Percentiles rank a stretch among this genome's conserved stretches.
These are phyloP conservation scores for Rosellinia necatrix DNA, from an alignment of 2,329 filamentous ascomycete species.

Conservation along the genomic window DNA sequence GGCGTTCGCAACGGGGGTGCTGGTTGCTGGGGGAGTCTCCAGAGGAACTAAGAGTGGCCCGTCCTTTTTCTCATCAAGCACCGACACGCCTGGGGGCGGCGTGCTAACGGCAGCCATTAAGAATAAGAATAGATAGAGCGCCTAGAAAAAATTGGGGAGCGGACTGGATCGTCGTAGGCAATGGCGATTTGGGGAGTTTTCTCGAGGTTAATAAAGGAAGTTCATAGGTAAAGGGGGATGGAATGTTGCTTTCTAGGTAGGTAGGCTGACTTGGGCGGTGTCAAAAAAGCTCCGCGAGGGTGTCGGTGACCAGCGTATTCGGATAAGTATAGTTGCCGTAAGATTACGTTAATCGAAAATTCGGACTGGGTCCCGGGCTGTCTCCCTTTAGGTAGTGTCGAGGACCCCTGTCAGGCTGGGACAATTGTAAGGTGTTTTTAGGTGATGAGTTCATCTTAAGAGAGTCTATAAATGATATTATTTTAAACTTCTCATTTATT, in stretches of 20 bases:
- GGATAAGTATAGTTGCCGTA: slow-evolving; percentile 6
- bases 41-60: slow-evolving; percentile 58
- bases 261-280: too few relatives aligned
- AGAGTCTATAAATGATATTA: too few relatives aligned
- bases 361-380: not conserved
- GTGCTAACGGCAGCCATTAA: slow-evolving; percentile 20
- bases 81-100: slow-evolving; percentile 13
- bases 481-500: too few relatives aligned
- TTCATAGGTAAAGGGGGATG: not conserved
- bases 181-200: too few relatives aligned
- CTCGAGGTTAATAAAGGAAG: not conserved
- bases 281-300: not conserved
- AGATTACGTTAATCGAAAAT: slow-evolving; percentile 13
- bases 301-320: slow-evolving; percentile 16
- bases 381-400: too few relatives aligned
- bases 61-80: slow-evolving; percentile 33
- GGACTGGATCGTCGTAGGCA: not conserved
- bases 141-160: not conserved
- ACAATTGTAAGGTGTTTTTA: too few relatives aligned
- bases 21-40: slow-evolving; percentile 58
- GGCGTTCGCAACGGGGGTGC: slow-evolving; percentile 60
- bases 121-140: not conserved
- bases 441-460: too few relatives aligned
- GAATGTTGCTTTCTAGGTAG: not conserved
- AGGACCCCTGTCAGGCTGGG: not conserved